Evolutionary conservation across 164 flowering plant species (phyloP).

Genomic region (Chimonanthus praecox): DNA sequence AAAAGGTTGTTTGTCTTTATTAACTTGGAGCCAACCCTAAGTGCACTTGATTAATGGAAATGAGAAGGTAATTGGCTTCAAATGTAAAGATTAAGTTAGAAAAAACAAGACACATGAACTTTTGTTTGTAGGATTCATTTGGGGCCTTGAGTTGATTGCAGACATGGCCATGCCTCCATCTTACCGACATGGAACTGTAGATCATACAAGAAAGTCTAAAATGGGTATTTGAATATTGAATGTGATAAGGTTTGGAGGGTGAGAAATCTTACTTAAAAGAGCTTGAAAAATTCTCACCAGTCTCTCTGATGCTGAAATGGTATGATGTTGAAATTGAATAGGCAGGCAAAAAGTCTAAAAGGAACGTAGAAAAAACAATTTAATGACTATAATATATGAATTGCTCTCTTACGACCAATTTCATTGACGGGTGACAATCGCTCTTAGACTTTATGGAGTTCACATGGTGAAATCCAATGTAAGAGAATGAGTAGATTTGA

Average conservation of each 20-base stretch:
- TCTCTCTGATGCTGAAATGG: not conserved
- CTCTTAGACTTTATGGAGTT: too few species aligned
- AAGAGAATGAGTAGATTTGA: too few species aligned
- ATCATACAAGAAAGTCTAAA: not conserved
- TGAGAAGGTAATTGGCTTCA: not conserved
- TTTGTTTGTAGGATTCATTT: slow-evolving; percentile 8
- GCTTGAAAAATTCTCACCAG: not conserved
- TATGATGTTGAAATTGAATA: not conserved
- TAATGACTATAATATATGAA: too few species aligned
- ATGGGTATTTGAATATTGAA: not conserved
- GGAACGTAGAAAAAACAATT: too few species aligned
- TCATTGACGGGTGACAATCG: too few species aligned
- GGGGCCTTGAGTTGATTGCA: slow-evolving; percentile 8
- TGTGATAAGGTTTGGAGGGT: not conserved
- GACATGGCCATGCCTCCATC: slow-evolving; percentile 5
- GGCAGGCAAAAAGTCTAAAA: not conserved
- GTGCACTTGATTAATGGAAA: not conserved
- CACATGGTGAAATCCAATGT: too few species aligned
- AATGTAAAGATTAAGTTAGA: not conserved
- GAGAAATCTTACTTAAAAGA: not conserved
- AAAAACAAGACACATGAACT: not conserved
- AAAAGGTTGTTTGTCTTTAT: slow-evolving; percentile 18
- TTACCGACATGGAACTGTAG: slow-evolving; percentile 9
- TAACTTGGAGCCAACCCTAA: not conserved
- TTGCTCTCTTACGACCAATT: too few species aligned